A percentile compares a stretch with the other conserved stretches of the same genome.
phyloP scores from a whole-genome alignment of 2,329 filamentous ascomycete species.

The Mariannaea elegans region DNA sequence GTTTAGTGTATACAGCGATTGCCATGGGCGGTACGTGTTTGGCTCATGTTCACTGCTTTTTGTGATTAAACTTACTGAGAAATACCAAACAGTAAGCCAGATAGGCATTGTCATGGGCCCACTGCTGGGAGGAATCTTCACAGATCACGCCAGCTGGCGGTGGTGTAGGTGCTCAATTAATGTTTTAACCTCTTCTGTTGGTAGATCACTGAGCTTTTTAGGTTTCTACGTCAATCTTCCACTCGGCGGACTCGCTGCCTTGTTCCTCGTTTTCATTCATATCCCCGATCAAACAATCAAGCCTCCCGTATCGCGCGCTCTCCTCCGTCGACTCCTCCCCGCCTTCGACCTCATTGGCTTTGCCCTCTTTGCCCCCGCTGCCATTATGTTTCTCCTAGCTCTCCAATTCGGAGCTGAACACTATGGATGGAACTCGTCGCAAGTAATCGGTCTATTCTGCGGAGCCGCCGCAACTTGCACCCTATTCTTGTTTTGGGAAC shows the following conservation, averaged over 20 bases:
- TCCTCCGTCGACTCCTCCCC: conserved; percentile 35
- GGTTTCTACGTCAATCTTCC: conserved; percentile 60
- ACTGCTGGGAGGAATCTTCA: conserved; percentile 41
- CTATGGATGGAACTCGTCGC: conserved; percentile 45
- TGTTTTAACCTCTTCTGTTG: not conserved
- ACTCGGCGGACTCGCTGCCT: conserved; percentile 48
- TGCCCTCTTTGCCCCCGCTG: conserved; percentile 51
- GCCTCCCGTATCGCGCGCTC: conserved; percentile 33
- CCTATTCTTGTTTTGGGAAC: conserved; percentile 52
- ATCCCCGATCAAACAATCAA: conserved; percentile 50
- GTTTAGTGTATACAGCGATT: conserved; percentile 11
- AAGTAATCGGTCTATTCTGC: conserved; percentile 52
- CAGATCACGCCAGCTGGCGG: conserved; percentile 42
- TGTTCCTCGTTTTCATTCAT: conserved; percentile 43
- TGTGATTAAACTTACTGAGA: not conserved
- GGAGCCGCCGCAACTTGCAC: conserved; percentile 45
- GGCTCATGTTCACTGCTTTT: not conserved
- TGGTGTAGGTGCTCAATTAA: conserved; percentile 35
- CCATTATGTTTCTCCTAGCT: conserved; percentile 55
- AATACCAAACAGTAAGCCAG: conserved; percentile 2
- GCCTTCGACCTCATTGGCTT: conserved; percentile 55
- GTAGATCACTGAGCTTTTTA: not conserved
- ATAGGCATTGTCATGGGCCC: conserved; percentile 43
- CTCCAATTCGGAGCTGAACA: conserved; percentile 53
- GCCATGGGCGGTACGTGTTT: conserved; percentile 16